These are phyloP conservation scores for Tilletia horrida DNA, from an alignment of 1,284 basidiomycete genomes.

Conservation along the genomic window DNA sequence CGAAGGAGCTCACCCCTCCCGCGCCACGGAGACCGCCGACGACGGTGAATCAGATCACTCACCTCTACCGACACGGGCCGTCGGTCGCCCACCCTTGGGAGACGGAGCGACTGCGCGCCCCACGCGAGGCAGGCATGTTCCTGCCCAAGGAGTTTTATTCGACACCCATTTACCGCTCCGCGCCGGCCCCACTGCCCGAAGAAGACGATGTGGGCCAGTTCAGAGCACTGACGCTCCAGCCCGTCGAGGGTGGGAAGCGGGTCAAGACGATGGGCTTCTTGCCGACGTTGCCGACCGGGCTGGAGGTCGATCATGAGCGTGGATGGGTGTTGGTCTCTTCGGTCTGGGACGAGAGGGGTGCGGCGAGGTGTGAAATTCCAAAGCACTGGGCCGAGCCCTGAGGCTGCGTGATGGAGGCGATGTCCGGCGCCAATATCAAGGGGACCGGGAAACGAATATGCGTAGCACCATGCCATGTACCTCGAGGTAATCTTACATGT, in stretches of 20 bases:
- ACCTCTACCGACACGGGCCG: slow-evolving; percentile 19
- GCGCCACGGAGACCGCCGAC: slow-evolving; percentile 8
- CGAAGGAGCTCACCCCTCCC: too few species aligned
- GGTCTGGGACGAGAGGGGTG: slow-evolving; percentile 39
- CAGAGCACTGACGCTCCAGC: background rate
- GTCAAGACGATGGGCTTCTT: slow-evolving; percentile 29
- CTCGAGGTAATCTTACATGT: too few species aligned
- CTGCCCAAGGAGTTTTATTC: slow-evolving; percentile 23
- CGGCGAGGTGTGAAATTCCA: slow-evolving; percentile 33
- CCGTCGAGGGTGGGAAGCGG: background rate
- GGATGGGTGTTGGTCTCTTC: slow-evolving; percentile 33
- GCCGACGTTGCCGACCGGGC: slow-evolving; percentile 33
- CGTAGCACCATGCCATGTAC: too few species aligned
- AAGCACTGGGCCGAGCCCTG: slow-evolving; percentile 29
- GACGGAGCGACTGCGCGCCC: slow-evolving; percentile 12
- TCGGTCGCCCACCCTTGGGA: slow-evolving; percentile 25
- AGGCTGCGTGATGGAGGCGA: too few species aligned
- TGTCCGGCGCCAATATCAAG: too few species aligned
- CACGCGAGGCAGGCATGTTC: slow-evolving; percentile 19
- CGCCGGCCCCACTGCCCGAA: background rate
- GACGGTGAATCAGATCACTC: slow-evolving; percentile 20
- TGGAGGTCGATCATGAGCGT: slow-evolving; percentile 32
- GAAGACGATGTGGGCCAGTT: background rate
- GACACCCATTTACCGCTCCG: slow-evolving; percentile 18
- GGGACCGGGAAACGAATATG: too few species aligned